A percentile compares a stretch with the other conserved stretches of the same genome.
These are phyloP conservation scores for Trichoderma lentiforme DNA, from an alignment of 2,329 filamentous ascomycete species.

Conservation along the genomic window DNA sequence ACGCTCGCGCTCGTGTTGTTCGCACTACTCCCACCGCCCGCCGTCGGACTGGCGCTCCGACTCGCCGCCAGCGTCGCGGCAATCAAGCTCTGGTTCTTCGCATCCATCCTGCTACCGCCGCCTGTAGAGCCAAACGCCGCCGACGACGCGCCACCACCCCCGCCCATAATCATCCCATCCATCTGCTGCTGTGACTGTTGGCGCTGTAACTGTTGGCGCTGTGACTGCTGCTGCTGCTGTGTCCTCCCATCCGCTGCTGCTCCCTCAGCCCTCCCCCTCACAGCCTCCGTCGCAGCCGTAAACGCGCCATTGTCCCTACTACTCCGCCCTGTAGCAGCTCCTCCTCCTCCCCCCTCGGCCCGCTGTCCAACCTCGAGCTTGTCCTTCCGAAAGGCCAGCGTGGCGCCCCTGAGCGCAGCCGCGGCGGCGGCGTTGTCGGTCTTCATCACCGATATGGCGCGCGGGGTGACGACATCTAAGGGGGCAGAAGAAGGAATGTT, in stretches of 20 bases:
- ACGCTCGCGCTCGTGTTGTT: conserved; percentile 18
- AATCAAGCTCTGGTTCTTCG: conserved; percentile 54
- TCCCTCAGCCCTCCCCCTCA: conserved; percentile 14
- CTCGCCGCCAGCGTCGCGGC: conserved; percentile 58
- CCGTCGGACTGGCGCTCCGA: conserved; percentile 40
- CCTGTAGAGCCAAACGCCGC: conserved; percentile 19
- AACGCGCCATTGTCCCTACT: conserved; percentile 39
- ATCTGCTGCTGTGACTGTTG: conserved; percentile 24
- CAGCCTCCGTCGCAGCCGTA: conserved; percentile 43
- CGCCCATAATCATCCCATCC: conserved; percentile 17
- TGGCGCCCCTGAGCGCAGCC: conserved; percentile 51
- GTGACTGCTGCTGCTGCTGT: conserved; percentile 30
- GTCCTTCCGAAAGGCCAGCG: conserved; percentile 49
- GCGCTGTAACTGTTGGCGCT: conserved; percentile 33
- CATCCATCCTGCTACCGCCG: conserved; percentile 28
- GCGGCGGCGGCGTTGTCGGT: conserved; percentile 39
- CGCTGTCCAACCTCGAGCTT: conserved; percentile 16
- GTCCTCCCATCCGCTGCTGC: neutral
- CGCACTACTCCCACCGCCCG: conserved; percentile 29
- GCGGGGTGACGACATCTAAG: conserved; percentile 22
- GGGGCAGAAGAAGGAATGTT: neutral
- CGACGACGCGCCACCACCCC: conserved; percentile 26
- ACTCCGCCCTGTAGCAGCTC: neutral
- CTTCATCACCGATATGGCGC: conserved; percentile 33
- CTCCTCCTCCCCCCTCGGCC: conserved; percentile 5